phyloP scores from a whole-genome alignment of 352 stramenopile species.

The Globisporangium cederbergense region DNA sequence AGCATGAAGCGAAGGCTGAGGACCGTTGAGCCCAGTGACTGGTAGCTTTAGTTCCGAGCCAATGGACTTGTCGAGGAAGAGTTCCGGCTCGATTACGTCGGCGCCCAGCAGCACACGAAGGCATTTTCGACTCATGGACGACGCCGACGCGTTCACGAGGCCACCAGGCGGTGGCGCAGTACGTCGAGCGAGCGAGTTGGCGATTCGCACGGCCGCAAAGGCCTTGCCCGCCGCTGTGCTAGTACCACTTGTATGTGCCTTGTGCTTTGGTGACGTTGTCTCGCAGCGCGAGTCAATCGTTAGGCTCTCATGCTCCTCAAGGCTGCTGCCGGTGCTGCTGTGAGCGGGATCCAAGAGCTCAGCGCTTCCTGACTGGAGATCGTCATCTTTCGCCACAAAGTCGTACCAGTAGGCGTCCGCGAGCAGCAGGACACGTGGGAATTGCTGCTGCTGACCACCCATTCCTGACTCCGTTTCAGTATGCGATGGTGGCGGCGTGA shows the following conservation, averaged over 20 bases:
- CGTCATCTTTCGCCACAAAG: constrained; percentile 3
- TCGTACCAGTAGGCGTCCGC: constrained; percentile 65
- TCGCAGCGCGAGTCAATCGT: constrained; percentile 12
- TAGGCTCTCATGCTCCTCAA: background rate
- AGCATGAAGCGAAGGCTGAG: background rate
- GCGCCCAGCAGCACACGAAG: constrained; percentile 56
- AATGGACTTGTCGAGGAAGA: constrained; percentile 51
- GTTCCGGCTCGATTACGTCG: constrained; percentile 57
- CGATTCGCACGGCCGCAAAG: constrained; percentile 60
- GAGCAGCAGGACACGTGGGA: constrained; percentile 41
- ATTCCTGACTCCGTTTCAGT: background rate
- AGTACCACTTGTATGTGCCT: background rate
- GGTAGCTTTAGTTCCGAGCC: background rate
- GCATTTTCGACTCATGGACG: constrained; percentile 39
- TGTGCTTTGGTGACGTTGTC: constrained; percentile 6
- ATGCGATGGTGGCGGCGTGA: constrained; percentile 27
- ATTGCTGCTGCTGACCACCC: background rate
- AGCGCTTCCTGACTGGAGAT: background rate
- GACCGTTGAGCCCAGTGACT: background rate
- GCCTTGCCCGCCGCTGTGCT: constrained; percentile 55
- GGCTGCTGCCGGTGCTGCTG: constrained; percentile 1
- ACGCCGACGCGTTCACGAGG: constrained; percentile 10
- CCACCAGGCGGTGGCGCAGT: background rate
- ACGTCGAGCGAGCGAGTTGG: constrained; percentile 49
- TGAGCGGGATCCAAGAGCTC: constrained; percentile 1